Evolutionary conservation across 164 flowering plant species (phyloP).

Genomic region (Stephania yunnanensis): DNA sequence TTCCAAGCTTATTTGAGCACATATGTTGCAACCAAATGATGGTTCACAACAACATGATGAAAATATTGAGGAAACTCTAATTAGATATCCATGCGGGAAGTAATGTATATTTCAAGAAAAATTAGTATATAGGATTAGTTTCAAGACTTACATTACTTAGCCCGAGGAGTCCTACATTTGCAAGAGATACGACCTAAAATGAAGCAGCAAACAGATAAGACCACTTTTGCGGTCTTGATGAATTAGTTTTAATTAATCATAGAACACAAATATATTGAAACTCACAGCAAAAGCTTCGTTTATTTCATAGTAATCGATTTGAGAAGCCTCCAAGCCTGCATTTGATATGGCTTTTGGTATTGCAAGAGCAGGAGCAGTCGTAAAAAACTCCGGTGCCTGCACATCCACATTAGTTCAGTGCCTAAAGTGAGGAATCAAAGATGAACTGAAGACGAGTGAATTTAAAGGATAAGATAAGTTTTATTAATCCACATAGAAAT

Average conservation of each 20-base stretch:
- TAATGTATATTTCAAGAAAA: not conserved
- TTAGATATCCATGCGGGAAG: not conserved
- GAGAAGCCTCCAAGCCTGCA: conserved; percentile 80
- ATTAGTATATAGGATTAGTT: not conserved
- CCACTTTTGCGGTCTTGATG: not conserved
- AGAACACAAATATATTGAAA: conserved; percentile 1
- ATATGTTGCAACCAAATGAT: not conserved
- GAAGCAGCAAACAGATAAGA: conserved; percentile 4
- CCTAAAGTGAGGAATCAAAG: not conserved
- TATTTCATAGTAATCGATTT: conserved; percentile 86
- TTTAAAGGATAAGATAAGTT: not conserved
- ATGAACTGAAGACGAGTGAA: not conserved
- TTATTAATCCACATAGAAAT: no score
- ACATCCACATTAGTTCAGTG: conserved; percentile 13
- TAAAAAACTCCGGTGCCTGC: conserved; percentile 92
- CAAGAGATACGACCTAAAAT: conserved; percentile 89
- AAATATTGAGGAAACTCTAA: not conserved
- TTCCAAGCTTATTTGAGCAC: not conserved
- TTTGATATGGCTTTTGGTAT: conserved; percentile 90
- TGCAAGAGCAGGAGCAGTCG: conserved; percentile 93
- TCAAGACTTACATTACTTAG: conserved; percentile 57
- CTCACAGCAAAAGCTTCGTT: conserved; percentile 96
- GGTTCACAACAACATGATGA: not conserved
- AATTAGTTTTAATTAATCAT: not conserved
- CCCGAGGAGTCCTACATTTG: conserved; percentile 76